phyloP scores from a whole-genome alignment of 2,329 filamentous ascomycete genomes.

The Amauroascus verrucosus region DNA sequence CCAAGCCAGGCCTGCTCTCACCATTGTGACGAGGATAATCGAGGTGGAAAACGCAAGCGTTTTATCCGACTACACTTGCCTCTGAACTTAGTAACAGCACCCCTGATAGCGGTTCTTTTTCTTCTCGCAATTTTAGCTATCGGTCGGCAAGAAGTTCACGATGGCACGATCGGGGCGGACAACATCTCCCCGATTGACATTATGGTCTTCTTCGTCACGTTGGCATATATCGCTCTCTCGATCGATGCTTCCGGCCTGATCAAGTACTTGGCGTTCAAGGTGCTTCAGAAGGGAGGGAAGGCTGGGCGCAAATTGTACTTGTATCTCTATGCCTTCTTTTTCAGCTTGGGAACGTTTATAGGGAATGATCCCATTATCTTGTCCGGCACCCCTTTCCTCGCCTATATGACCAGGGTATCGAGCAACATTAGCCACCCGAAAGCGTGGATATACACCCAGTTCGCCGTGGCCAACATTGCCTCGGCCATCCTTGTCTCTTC shows the following conservation, averaged over 20 bases:
- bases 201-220: slow-evolving; percentile 62
- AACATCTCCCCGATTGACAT: slow-evolving; percentile 61
- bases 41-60: slow-evolving; percentile 25
- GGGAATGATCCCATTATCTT: slow-evolving; percentile 68
- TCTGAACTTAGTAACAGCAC: slow-evolving; percentile 61
- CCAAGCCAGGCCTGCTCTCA: slow-evolving; percentile 27
- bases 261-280: slow-evolving; percentile 58
- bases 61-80: slow-evolving; percentile 50
- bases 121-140: slow-evolving; percentile 60
- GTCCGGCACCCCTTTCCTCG: slow-evolving; percentile 62
- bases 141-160: slow-evolving; percentile 55
- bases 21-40: slow-evolving; percentile 18
- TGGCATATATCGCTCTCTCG: slow-evolving; percentile 67
- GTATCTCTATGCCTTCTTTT: slow-evolving; percentile 65
- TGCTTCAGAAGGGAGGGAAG: slow-evolving; percentile 56
- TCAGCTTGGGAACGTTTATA: slow-evolving; percentile 55
- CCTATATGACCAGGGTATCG: slow-evolving; percentile 67
- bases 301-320: slow-evolving; percentile 60
- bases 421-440: slow-evolving; percentile 60
- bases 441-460: slow-evolving; percentile 65
- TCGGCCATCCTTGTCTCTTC: slow-evolving; percentile 68
- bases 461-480: slow-evolving; percentile 61
- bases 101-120: slow-evolving; percentile 60
- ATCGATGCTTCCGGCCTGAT: slow-evolving; percentile 67
- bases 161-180: slow-evolving; percentile 55